These are phyloP conservation scores for Magnusiomyces clavatus DNA, from an alignment of 1,139 yeast genomes.

Conservation along the genomic window DNA sequence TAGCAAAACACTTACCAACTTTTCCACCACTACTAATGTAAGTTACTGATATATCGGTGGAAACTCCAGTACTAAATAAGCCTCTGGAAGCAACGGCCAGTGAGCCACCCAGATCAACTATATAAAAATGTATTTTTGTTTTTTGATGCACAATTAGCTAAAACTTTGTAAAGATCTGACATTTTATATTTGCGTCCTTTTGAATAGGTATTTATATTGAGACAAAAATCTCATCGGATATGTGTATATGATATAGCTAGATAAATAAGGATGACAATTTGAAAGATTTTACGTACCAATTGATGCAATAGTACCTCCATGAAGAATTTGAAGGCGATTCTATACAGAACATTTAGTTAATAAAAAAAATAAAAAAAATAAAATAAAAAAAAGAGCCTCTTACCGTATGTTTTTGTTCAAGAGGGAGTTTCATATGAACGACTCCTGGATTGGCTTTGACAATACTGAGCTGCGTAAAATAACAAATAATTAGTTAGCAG, in stretches of 20 bases:
- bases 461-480: slow-evolving; percentile 22
- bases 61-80: slow-evolving; percentile 37
- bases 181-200: too few relatives aligned
- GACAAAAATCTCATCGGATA: too few relatives aligned
- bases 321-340: slow-evolving; percentile 36
- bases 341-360: slow-evolving; percentile 9
- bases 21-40: slow-evolving; percentile 37
- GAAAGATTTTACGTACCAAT: slow-evolving; percentile 16
- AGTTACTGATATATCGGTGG: slow-evolving; percentile 37
- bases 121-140: slow-evolving; percentile 10
- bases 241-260: not conserved
- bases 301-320: slow-evolving; percentile 37
- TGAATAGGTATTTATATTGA: too few relatives aligned
- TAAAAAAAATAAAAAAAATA: not conserved
- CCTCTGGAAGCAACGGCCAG: slow-evolving; percentile 38
- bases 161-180: too few relatives aligned
- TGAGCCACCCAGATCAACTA: slow-evolving; percentile 41
- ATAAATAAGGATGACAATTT: not conserved
- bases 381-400: slow-evolving; percentile 15
- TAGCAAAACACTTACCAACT: slow-evolving; percentile 24
- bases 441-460: slow-evolving; percentile 30
- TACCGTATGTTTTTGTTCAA: slow-evolving; percentile 33
- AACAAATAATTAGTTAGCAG: not conserved
- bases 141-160: not conserved
- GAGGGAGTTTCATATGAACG: slow-evolving; percentile 29